Evolutionary conservation across 805 yeast species (phyloP).

Genomic region (Pichia exigua): DNA sequence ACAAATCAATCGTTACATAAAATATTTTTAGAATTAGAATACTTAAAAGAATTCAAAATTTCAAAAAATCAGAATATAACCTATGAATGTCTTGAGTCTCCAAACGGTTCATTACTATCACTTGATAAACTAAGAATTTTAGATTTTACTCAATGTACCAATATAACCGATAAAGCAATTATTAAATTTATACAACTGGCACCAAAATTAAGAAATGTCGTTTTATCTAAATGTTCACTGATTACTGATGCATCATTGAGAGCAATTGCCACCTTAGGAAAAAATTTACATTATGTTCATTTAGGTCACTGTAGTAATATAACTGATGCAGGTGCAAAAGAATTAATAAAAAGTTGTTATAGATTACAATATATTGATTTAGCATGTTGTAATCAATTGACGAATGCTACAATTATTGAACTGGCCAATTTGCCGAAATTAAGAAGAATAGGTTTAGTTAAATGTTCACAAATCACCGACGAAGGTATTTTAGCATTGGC

Average conservation of each 20-base stretch:
- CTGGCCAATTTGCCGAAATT: conserved; percentile 70
- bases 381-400: conserved; percentile 87
- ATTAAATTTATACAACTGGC: conserved; percentile 66
- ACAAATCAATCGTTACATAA: conserved; percentile 53
- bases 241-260: conserved; percentile 76
- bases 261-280: conserved; percentile 65
- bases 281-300: conserved; percentile 80
- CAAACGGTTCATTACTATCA: conserved; percentile 25
- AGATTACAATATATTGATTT: conserved; percentile 87
- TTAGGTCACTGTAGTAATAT: conserved; percentile 89
- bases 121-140: conserved; percentile 69
- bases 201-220: conserved; percentile 81
- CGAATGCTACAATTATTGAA: conserved; percentile 73
- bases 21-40: conserved; percentile 55
- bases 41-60: conserved; percentile 76
- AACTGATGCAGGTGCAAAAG: conserved; percentile 80
- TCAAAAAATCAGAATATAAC: conserved; percentile 65
- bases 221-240: conserved; percentile 79
- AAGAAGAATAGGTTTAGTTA: conserved; percentile 88
- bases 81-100: conserved; percentile 48
- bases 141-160: conserved; percentile 78
- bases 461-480: conserved; percentile 83
- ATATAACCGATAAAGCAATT: conserved; percentile 72
- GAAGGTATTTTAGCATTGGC: conserved; percentile 67
- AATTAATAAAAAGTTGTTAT: conserved; percentile 68